Evolutionary conservation across 805 yeast genomes (phyloP).

Genomic region (Starmerella bacillaris): DNA sequence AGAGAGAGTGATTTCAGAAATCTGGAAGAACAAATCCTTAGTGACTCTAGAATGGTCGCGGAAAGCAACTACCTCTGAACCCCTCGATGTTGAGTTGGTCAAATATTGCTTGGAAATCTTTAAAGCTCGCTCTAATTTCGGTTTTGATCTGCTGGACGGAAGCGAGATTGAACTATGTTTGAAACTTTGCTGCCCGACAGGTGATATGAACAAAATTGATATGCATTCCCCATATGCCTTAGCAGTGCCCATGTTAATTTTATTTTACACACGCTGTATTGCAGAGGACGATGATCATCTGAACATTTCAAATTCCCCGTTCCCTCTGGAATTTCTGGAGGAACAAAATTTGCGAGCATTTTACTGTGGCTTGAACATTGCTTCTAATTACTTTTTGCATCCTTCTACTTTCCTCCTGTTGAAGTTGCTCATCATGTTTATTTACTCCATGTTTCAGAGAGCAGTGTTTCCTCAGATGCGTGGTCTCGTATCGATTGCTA

Average conservation of each 20-base stretch:
- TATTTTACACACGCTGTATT: constrained; percentile 2
- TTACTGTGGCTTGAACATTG: constrained; percentile 29
- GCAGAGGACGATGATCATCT: neutral
- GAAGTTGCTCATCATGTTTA: constrained; percentile 28
- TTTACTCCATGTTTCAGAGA: constrained; percentile 15
- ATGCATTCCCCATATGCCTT: constrained; percentile 10
- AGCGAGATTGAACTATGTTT: constrained; percentile 5
- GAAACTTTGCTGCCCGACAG: constrained; percentile 5
- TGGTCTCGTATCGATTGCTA: constrained; percentile 29
- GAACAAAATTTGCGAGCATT: constrained; percentile 32
- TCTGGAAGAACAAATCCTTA: constrained; percentile 7
- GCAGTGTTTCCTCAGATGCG: constrained; percentile 17
- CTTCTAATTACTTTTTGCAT: constrained; percentile 27
- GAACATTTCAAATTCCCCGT: neutral
- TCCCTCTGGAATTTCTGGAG: constrained; percentile 1
- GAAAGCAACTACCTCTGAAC: neutral
- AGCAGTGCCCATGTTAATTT: constrained; percentile 5
- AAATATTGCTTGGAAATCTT: constrained; percentile 2
- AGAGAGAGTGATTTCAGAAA: constrained; percentile 4
- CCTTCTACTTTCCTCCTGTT: constrained; percentile 9
- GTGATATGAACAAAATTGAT: constrained; percentile 4
- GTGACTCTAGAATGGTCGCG: neutral
- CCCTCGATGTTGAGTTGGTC: constrained; percentile 6
- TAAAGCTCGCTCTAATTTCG: neutral
- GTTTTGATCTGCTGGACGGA: constrained; percentile 3